Conservation (phyloP, 306 rosid species). For the Fragaria vesca region DNA sequence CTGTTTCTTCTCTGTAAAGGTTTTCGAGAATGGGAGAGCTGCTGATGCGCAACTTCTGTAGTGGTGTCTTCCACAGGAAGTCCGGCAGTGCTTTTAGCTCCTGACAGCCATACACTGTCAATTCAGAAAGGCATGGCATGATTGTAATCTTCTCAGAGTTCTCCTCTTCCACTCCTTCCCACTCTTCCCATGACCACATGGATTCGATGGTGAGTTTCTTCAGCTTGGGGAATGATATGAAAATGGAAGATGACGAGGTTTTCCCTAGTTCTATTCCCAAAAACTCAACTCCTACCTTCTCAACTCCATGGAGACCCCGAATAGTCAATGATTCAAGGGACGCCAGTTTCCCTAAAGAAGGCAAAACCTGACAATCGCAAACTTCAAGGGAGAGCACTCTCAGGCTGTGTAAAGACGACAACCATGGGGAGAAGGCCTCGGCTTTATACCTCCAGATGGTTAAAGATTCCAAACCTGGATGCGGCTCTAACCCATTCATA, state of each 20-base stretch:
- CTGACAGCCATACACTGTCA: rapidly evolving
- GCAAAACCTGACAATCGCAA: background rate
- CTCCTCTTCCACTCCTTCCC: background rate
- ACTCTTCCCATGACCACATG: background rate
- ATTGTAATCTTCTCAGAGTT: background rate
- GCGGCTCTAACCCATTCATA: constrained; percentile 8
- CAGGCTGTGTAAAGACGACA: background rate
- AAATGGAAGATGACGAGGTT: background rate
- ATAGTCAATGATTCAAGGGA: no score
- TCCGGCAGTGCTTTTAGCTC: constrained; percentile 1
- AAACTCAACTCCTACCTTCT: constrained; percentile 2
- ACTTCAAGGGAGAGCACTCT: background rate
- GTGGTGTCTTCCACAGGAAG: constrained; percentile 15
- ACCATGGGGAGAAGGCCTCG: constrained; percentile 2
- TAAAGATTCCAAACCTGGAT: background rate
- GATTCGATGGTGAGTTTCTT: rapidly evolving
- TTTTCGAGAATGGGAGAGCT: background rate
- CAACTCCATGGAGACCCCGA: rapidly evolving
- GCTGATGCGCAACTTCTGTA: background rate
- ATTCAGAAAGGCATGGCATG: constrained; percentile 7
- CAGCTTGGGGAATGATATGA: background rate
- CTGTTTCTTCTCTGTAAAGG: background rate
- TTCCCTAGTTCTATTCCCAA: background rate
- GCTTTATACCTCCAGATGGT: no score
- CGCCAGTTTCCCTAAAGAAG: constrained; percentile 8